Evolutionary conservation across 2,329 filamentous ascomycete species (phyloP), one percentile per base, ranked within the genome.

Genomic region (Aspergillus awamori): DNA sequence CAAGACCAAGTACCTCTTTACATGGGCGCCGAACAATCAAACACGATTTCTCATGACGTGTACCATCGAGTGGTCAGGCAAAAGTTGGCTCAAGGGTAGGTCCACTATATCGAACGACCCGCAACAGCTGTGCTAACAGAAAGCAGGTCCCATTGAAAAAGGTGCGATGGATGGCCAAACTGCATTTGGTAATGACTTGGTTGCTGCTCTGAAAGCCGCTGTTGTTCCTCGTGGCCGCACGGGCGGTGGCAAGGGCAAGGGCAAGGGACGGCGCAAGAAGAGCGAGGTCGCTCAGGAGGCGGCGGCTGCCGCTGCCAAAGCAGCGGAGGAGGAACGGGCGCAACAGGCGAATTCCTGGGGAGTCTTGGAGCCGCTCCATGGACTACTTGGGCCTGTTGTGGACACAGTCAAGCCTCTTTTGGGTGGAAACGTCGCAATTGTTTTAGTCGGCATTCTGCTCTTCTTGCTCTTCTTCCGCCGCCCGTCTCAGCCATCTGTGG

Each of bases 31-130:
- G 54, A 89, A 88, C 64, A 97, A 97, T 70, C 82, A 87, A 41
- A 99, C 96, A 1, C 86, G 93, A 28, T 80, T 99, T 30, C 87
- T 95, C 63, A 89, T 94, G 79, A 97, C 89, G 67, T 97, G 92
- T 75, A 89, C 88, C 2, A 91, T 97, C 47, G 96, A 99, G 72
- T 99, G 96, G 96, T 89, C 89, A 3, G 93, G 93, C 69, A 99
- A 98, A 83, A 97, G 93, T 80, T 99, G 95, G 95, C 81, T 99
- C 49, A 97, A 95, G 81, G 92, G 93, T 96, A 81, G 74, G 82
- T 72, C 63, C 5, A 8, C 5, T 4, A n/a, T 28, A 33, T 4
- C 11, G 7, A 33, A 48, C n/a, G 4, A 15, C 20, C 39, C 15
- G 17, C 1, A 11, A 54, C 30, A 36, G 11, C 11, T 24, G 53